phyloP scores from a whole-genome alignment of 148 eudicot species.

The Agrostemma githago region DNA sequence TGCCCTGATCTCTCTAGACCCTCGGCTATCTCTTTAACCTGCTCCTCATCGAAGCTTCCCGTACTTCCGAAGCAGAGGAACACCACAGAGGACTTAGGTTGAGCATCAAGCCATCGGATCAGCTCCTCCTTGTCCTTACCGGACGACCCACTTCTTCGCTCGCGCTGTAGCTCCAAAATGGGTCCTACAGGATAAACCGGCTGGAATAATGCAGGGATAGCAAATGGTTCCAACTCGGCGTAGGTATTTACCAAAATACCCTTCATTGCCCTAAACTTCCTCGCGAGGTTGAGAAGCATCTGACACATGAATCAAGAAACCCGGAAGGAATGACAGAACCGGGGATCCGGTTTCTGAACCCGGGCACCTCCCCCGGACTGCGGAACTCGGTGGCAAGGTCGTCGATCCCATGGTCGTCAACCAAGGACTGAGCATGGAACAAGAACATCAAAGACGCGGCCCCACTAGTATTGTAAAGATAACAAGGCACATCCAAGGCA shows the following conservation, averaged over 20 bases:
- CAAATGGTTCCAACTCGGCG: slow-evolving; percentile 28
- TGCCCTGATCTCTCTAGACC: slow-evolving; percentile 39
- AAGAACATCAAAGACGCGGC: not conserved
- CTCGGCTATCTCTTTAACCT: slow-evolving; percentile 44
- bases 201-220: slow-evolving; percentile 24
- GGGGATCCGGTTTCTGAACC: slow-evolving; percentile 27
- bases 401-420: not conserved
- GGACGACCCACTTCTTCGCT: slow-evolving; percentile 3
- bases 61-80: slow-evolving; percentile 57
- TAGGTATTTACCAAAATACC: slow-evolving; percentile 22
- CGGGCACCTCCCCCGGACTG: slow-evolving; percentile 25
- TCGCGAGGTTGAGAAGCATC: slow-evolving; percentile 26
- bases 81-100: slow-evolving; percentile 43
- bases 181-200: slow-evolving; percentile 46
- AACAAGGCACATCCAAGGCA: not conserved
- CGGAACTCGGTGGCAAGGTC: slow-evolving; percentile 15
- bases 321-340: slow-evolving; percentile 21
- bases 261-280: slow-evolving; percentile 17
- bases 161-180: slow-evolving; percentile 22
- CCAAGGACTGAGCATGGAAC: slow-evolving; percentile 3
- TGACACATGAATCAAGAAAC: not conserved
- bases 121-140: slow-evolving; percentile 8
- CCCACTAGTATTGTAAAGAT: not conserved
- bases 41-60: slow-evolving; percentile 33
- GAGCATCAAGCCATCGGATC: slow-evolving; percentile 46